phyloP scores from a whole-genome alignment of 140 eudicot genomes.

The Ambrosia hybrid region DNA sequence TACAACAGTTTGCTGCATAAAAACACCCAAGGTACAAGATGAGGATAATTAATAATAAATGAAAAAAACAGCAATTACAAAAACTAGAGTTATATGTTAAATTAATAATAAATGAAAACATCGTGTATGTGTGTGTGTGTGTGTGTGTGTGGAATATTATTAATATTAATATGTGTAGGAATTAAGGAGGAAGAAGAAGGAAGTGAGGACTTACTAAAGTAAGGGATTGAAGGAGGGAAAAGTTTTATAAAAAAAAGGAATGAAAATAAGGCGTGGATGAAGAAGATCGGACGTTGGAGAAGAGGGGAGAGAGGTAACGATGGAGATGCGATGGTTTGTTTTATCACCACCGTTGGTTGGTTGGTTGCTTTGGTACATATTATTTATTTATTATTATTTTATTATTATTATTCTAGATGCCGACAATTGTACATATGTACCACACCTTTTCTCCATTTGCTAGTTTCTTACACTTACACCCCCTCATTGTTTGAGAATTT shows the following conservation, averaged over 20 bases:
- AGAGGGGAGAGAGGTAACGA: constrained; percentile 40
- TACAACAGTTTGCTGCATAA: no score
- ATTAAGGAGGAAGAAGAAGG: constrained; percentile 3
- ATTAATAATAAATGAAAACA: constrained; percentile 1
- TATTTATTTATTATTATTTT: no score
- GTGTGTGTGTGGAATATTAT: no score
- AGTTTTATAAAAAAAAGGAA: constrained; percentile 19
- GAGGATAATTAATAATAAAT: no score
- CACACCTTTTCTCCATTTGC: no score
- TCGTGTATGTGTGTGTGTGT: background rate
- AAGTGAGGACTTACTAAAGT: constrained; percentile 16
- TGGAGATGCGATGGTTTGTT: constrained; percentile 51
- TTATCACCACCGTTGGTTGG: constrained; percentile 72
- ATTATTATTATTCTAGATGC: constrained; percentile 5
- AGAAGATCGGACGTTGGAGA: constrained; percentile 69
- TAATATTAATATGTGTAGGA: background rate
- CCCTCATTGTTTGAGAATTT: constrained; percentile 5
- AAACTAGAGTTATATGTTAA: background rate
- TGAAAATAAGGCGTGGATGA: constrained; percentile 26
- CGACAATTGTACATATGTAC: constrained; percentile 8
- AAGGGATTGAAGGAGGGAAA: constrained; percentile 11
- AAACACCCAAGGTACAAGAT: no score
- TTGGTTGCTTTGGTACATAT: no score
- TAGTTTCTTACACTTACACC: background rate
- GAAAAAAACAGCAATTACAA: no score